These are phyloP conservation scores for Vanrija sp. DNA, from an alignment of 1,284 basidiomycete genomes.

Conservation along the genomic window DNA sequence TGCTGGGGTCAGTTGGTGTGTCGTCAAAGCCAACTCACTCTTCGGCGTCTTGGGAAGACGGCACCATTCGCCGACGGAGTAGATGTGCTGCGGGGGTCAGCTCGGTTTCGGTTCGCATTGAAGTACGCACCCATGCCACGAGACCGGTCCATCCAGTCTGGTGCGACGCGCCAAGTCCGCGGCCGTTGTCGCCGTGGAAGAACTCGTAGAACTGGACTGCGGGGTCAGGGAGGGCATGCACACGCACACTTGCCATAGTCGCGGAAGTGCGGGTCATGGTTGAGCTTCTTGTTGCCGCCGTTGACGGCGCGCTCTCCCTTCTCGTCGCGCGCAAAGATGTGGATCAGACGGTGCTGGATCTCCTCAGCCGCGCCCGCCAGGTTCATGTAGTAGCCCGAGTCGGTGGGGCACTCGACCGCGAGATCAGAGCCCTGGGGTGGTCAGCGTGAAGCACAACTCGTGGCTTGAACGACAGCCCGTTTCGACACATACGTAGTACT, in stretches of 20 bases:
- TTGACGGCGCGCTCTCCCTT: conserved; percentile 85
- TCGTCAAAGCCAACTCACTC: conserved; percentile 55
- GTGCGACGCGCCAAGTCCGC: conserved; percentile 91
- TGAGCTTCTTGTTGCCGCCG: conserved; percentile 79
- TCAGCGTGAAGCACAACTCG: not conserved
- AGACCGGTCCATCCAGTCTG: conserved; percentile 96
- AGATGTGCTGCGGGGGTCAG: conserved; percentile 50
- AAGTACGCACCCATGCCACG: conserved; percentile 68
- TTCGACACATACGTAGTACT: conserved; percentile 65
- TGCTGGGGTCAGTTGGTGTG: conserved; percentile 53
- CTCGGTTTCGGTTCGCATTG: too few relatives aligned
- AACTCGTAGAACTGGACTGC: conserved; percentile 55
- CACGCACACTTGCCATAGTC: conserved; percentile 75
- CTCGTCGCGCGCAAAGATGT: conserved; percentile 87
- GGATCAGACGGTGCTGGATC: conserved; percentile 92
- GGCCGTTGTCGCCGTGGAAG: conserved; percentile 90
- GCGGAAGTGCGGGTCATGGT: conserved; percentile 91
- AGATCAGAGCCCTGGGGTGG: conserved; percentile 54
- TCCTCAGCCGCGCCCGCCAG: conserved; percentile 90
- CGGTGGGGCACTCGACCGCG: conserved; percentile 92
- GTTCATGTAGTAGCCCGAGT: conserved; percentile 93
- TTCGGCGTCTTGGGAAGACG: conserved; percentile 80
- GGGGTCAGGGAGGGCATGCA: conserved; percentile 63
- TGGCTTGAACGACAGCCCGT: too few relatives aligned
- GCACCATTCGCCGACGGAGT: conserved; percentile 76